Base-by-base conservation (phyloP, 164 flowering plant genomes). In the Platanus orientalis region DNA sequence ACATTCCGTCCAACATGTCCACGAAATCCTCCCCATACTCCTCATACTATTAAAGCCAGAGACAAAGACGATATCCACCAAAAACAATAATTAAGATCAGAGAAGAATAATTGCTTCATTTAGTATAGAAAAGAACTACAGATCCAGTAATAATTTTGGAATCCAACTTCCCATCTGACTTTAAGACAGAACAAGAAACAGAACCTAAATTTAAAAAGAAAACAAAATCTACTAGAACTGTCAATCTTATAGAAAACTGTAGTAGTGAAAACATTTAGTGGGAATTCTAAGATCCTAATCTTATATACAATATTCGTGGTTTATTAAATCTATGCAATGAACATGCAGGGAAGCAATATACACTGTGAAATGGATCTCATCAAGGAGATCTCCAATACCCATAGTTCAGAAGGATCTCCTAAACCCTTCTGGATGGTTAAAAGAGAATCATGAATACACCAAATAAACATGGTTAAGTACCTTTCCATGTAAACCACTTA, bases 1-100 rank as follows among this genome's bases (percentile, higher is more conserved):
- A 94, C 78, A 94, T 84, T 16, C 99, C 99, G 62, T 94, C 99
- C 81, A 94, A 65, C 97, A 89, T 89, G 74, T 86, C 96, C 66
- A 94, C 76, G 62, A 89, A 94, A 26, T 88, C 72, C 36, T 87
- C 96, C 3, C 96, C 97, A 76, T 82, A 50, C 61, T 91, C 96
- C 72, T 94, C 99, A 55, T 91, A 94, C 98, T 83, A 63, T 30
- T 3, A 67, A n/a, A 67, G 20, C 12, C 52, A 66, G 4, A 36
- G 13, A n/a, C n/a, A n/a, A n/a, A n/a, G n/a, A n/a, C n/a, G n/a
- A n/a, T n/a, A n/a, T n/a, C n/a, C n/a, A n/a, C n/a, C n/a, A n/a
- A n/a, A n/a, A n/a, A n/a, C n/a, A n/a, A n/a, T n/a, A n/a, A n/a
- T n/a, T n/a, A 34, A 49, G 30, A 54, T 21, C 21, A 25, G 30